A percentile compares a stretch with the other conserved stretches of the same genome.
Conservation (phyloP, 73 alveolate species). For the Paramecium pentaurelia region DNA sequence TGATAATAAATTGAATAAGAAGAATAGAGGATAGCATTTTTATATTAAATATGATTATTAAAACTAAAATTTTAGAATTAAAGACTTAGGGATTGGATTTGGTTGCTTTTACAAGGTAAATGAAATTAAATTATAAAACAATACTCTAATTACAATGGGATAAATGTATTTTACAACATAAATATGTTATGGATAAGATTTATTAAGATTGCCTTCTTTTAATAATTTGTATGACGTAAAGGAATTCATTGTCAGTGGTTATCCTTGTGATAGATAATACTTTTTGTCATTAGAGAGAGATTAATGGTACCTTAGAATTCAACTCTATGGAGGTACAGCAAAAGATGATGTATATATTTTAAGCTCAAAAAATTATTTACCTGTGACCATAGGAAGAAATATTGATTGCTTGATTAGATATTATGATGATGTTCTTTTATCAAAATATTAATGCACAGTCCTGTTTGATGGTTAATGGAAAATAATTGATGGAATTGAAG, state of each 20-base stretch:
- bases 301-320: not conserved
- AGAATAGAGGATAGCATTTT: not conserved
- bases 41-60: not conserved
- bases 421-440: not conserved
- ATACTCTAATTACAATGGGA: not conserved
- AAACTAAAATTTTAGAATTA: not conserved
- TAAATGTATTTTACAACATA: not conserved
- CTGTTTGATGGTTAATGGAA: not conserved
- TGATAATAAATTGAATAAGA: not conserved
- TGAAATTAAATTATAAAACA: not conserved
- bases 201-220: not conserved
- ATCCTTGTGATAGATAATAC: not conserved
- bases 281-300: not conserved
- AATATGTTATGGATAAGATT: not conserved
- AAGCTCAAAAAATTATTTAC: not conserved
- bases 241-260: not conserved
- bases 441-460: not conserved
- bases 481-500: not conserved
- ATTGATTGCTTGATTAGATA: not conserved
- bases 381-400: not conserved
- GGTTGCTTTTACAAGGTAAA: not conserved
- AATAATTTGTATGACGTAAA: not conserved
- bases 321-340: not conserved
- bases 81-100: not conserved
- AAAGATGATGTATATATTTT: not conserved